Evolutionary conservation across 495 filamentous ascomycete genomes (phyloP).

Genomic region (Penicillium simplicissimum): DNA sequence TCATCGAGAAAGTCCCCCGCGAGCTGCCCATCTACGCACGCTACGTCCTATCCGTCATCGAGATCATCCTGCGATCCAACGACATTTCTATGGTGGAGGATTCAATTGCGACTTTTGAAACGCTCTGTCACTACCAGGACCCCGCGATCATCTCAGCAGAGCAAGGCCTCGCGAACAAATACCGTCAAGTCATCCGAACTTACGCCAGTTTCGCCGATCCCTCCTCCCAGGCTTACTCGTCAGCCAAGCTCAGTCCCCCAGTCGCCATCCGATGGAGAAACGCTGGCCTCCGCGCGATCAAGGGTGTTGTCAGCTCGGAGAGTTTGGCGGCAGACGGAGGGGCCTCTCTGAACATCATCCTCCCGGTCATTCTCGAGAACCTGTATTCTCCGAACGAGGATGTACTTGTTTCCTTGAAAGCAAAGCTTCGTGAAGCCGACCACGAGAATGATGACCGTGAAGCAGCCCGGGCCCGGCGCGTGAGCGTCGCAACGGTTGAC

Average conservation of each 20-base stretch:
- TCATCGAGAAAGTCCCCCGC: constrained; percentile 89
- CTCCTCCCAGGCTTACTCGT: constrained; percentile 30
- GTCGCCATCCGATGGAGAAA: constrained; percentile 83
- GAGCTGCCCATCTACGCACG: constrained; percentile 84
- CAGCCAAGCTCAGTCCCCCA: constrained; percentile 59
- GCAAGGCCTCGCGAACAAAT: constrained; percentile 78
- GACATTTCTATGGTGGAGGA: constrained; percentile 89
- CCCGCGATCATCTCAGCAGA: constrained; percentile 74
- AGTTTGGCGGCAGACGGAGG: constrained; percentile 71
- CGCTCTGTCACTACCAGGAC: constrained; percentile 80
- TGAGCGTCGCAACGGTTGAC: constrained; percentile 75
- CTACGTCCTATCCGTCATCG: constrained; percentile 76
- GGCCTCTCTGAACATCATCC: constrained; percentile 69
- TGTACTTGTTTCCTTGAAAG: constrained; percentile 61
- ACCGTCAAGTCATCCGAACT: constrained; percentile 70
- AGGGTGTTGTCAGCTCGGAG: constrained; percentile 74
- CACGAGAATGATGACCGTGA: constrained; percentile 58
- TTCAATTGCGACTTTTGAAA: constrained; percentile 77
- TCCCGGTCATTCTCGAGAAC: constrained; percentile 83
- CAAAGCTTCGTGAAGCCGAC: constrained; percentile 62
- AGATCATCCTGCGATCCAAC: constrained; percentile 71
- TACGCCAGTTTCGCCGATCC: constrained; percentile 75
- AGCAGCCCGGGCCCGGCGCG: constrained; percentile 57
- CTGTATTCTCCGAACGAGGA: constrained; percentile 74
- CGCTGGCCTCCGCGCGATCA: constrained; percentile 76